Evolutionary conservation across 2,329 filamentous ascomycete genomes (phyloP).

Genomic region (Pestalotiopsis fici): DNA sequence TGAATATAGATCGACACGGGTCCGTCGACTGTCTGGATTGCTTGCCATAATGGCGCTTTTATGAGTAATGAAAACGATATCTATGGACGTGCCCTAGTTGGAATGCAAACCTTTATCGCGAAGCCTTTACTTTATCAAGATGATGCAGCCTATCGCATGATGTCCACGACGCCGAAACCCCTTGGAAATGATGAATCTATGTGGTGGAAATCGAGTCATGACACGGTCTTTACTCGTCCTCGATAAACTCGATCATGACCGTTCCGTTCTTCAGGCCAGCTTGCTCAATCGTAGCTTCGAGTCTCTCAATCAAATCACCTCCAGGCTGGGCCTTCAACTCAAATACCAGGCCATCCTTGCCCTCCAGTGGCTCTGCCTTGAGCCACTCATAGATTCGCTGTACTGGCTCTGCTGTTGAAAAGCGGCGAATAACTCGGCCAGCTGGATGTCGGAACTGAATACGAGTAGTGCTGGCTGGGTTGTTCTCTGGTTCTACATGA

Average conservation of each 20-base stretch:
- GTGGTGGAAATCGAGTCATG: background rate
- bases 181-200: background rate
- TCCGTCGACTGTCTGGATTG: background rate
- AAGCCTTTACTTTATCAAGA: background rate
- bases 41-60: background rate
- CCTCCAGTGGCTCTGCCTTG: conserved; percentile 82
- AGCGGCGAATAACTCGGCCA: conserved; percentile 85
- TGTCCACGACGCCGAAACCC: background rate
- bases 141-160: background rate
- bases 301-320: conserved; percentile 77
- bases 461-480: conserved; percentile 74
- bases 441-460: conserved; percentile 90
- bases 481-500: conserved; percentile 75
- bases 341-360: conserved; percentile 76
- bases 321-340: conserved; percentile 80
- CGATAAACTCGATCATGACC: conserved; percentile 90
- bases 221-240: conserved; percentile 43
- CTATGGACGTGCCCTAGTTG: background rate
- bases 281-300: conserved; percentile 76
- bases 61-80: background rate
- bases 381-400: conserved; percentile 93
- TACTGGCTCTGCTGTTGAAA: conserved; percentile 74
- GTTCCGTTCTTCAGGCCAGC: conserved; percentile 89
- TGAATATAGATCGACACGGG: background rate
- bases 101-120: conserved; percentile 1